Evolutionary conservation across 495 filamentous ascomycete genomes (phyloP), one percentile per base, ranked within the genome.

Genomic region (Lasiosphaeris hirsuta): DNA sequence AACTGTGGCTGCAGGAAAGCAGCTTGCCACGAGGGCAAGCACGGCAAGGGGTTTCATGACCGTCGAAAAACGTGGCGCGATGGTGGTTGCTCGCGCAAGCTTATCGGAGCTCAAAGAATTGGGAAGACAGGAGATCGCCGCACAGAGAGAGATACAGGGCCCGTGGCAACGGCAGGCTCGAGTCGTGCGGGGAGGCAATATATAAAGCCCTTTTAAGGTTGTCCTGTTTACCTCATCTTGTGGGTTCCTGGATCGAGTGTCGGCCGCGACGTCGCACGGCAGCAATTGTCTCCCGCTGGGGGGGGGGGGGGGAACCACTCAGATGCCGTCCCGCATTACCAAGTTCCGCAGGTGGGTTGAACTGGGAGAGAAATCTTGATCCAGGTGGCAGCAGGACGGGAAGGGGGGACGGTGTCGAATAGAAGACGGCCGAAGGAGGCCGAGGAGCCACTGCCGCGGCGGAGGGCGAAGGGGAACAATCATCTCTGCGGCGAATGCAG

Each of bases 11-110:
- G 43, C 43, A 23, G 43, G 30, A 51, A 41, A 50, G 55, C 57
- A 41, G 42, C 56, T 50, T 11, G 56, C 57, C 46, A 69, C 23
- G 52, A 19, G 43, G 57, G 62, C 56, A 53, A 65, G 57, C 11
- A 38, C 55, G 42, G 54, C 40, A 38, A 48, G 40, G 36, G 52
- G 56, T 47, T 65, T 69, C 64, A 67, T 65, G 52, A 18, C 43
- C 37, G 14, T 10, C 49, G 48, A 13, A 14, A 10, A 4, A 14
- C 18, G 36, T 33, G 35, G 30, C 44, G 39, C 53, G 34, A 34
- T 1, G 17, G 18, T 33, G 41, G 56, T 56, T 47, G 37, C 35
- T 45, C 18, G 10, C 10, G 45, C 50, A 51, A 46, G 23, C 23
- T 30, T 30, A 30, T 30, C 23, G 50, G 15, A 18, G 44, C 38